Base-by-base conservation (phyloP, 2,329 filamentous ascomycete species). In the Penicillium oxalicum region DNA sequence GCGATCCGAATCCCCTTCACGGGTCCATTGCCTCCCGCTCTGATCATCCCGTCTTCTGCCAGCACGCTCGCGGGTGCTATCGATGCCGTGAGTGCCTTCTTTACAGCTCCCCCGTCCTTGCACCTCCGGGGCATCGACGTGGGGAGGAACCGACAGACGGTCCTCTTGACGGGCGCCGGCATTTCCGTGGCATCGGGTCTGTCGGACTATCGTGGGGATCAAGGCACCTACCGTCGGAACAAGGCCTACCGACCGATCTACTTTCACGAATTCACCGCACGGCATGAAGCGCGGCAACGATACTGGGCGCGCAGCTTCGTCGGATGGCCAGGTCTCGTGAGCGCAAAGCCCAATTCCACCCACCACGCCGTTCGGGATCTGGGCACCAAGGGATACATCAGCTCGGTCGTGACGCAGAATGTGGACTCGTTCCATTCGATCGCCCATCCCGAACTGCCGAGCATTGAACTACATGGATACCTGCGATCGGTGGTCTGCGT, bases 231-330 rank as follows among this genome's bases (percentile, higher is more conserved):
- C 66, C 85, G 89, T 38, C 78, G 93, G 62, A 97, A 97, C 73
- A 89, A 87, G 72, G 82, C 81, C 11, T 96, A 95, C 65, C 82
- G 87, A 2, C 93, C 91, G 29, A 94, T 95, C 57, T 98, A 95
- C 73, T 91, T 87, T 68, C 83, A 89, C 67, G 93, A 98, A 67
- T 98, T 97, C 63, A 70, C 89, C 38, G 74, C 78, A 40, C 87
- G 75, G 55, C 91, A 97, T 70, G 88, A 91, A 66, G 83, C 87
- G 9, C 77, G 93, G 56, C 93, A 96, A 70, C 77, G 93, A 52
- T 98, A 98, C 67, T 98, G 93, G 93, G 91, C 93, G 0, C 76
- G 93, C 42, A 95, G 88, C 64, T 98, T 95, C 68, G 73, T 98
- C 18, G 93, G 93, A 34, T 97, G 91, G 91, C 84, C 88, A 4